Conservation (phyloP, 179 eudicot genomes). For the Drosera spatulata region DNA sequence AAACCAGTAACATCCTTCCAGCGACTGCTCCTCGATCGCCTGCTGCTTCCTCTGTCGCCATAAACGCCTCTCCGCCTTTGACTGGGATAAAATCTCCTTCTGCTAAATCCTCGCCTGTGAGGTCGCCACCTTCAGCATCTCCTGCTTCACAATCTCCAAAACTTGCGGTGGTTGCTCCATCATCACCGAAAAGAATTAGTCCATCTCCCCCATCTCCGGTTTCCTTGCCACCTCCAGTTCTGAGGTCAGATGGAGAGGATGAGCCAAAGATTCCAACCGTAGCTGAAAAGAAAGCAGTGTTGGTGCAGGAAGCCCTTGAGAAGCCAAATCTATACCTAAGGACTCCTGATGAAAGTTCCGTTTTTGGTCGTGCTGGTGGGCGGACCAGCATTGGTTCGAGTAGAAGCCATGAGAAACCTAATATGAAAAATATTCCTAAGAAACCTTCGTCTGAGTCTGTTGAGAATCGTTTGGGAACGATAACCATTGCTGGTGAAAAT, state of each 20-base stretch:
- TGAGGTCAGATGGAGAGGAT: conserved; percentile 9
- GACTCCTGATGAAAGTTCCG: conserved; percentile 4
- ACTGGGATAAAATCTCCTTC: conserved; percentile 3
- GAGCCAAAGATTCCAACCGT: conserved; percentile 9
- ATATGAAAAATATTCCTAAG: neutral
- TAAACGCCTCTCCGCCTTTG: neutral
- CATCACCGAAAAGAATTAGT: too few species aligned
- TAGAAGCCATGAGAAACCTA: neutral
- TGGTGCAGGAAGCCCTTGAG: conserved; percentile 10
- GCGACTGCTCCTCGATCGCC: conserved; percentile 9
- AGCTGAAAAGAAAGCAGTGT: conserved; percentile 17
- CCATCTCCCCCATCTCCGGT: conserved; percentile 10
- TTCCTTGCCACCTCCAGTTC: conserved; percentile 20
- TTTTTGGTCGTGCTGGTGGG: neutral
- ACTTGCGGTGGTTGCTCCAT: neutral
- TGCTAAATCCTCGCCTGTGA: neutral
- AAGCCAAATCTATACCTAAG: conserved; percentile 3
- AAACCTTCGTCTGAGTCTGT: conserved; percentile 10
- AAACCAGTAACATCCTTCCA: neutral
- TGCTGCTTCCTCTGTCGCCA: neutral
- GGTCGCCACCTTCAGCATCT: neutral
- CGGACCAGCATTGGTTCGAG: neutral
- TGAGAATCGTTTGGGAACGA: conserved; percentile 21
- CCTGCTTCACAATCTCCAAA: neutral
- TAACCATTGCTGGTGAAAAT: conserved; percentile 66